phyloP scores from a whole-genome alignment of 129 eudicot species.

The Flaveria bidentis region DNA sequence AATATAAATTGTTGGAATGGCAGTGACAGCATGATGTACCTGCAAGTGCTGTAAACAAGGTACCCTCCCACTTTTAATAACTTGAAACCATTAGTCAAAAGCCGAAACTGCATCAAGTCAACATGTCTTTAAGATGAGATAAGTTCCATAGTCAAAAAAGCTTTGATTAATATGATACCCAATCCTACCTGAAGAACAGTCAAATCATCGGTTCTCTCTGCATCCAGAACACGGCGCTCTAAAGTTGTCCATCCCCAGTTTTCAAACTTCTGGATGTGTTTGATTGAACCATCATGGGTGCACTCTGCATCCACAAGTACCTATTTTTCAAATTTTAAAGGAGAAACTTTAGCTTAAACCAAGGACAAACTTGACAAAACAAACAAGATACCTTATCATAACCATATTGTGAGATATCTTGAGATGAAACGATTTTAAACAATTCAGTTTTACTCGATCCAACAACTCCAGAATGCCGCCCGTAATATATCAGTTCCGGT shows the following conservation, averaged over 20 bases:
- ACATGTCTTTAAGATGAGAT: constrained; percentile 1
- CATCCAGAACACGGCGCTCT: constrained; percentile 73
- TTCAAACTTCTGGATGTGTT: constrained; percentile 88
- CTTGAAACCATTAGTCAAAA: constrained; percentile 83
- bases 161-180: constrained; percentile 4
- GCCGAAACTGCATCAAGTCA: constrained; percentile 60
- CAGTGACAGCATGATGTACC: constrained; percentile 38
- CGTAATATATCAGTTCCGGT: constrained; percentile 86
- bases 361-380: not conserved
- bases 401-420: constrained; percentile 54
- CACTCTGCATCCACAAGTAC: constrained; percentile 99
- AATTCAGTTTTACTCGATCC: constrained; percentile 61
- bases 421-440: constrained; percentile 34
- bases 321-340: constrained; percentile 44
- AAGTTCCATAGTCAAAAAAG: not conserved
- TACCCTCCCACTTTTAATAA: constrained; percentile 77
- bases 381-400: constrained; percentile 66
- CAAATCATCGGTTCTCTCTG: constrained; percentile 79
- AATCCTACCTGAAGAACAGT: constrained; percentile 67
- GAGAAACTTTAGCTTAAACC: constrained; percentile 14
- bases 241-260: constrained; percentile 91
- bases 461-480: constrained; percentile 79
- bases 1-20: not conserved
- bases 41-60: constrained; percentile 97
- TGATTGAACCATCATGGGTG: constrained; percentile 97